Conservation (phyloP, 2,329 filamentous ascomycete species). For the Cladosporium sp. region DNA sequence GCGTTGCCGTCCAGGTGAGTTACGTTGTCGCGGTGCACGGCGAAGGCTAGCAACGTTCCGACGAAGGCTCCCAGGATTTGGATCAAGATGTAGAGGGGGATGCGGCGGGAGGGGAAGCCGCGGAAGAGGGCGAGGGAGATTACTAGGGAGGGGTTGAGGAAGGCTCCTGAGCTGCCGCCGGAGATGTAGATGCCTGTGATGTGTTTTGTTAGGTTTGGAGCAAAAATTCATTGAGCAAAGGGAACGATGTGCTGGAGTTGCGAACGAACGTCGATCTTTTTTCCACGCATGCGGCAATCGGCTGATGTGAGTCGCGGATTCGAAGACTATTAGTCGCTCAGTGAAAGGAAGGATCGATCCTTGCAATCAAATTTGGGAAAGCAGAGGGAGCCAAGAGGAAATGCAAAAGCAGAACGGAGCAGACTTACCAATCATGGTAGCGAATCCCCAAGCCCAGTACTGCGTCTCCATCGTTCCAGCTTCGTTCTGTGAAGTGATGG, state of each 20-base stretch:
- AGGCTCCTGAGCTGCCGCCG: slow-evolving; percentile 45
- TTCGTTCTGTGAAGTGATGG: slow-evolving; percentile 38
- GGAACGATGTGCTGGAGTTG: not conserved
- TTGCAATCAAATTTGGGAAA: too few species aligned
- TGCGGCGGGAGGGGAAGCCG: slow-evolving; percentile 57
- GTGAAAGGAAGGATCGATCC: too few species aligned
- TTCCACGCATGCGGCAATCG: too few species aligned
- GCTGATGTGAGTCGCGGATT: too few species aligned
- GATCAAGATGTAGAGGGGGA: slow-evolving; percentile 53
- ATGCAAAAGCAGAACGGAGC: too few species aligned
- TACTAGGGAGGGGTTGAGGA: slow-evolving; percentile 34
- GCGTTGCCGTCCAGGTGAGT: slow-evolving; percentile 43
- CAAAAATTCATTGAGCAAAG: not conserved
- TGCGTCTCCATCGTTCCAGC: slow-evolving; percentile 20
- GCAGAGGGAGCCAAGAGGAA: too few species aligned
- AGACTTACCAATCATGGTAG: slow-evolving; percentile 39
- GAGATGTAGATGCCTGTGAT: slow-evolving; percentile 34
- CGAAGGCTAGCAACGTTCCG: slow-evolving; percentile 45
- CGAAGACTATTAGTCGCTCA: too few species aligned
- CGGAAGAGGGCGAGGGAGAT: slow-evolving; percentile 47
- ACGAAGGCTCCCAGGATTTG: slow-evolving; percentile 44
- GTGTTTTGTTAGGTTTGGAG: not conserved
- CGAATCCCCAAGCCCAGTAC: slow-evolving; percentile 49
- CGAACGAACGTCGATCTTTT: not conserved
- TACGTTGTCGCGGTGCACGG: slow-evolving; percentile 39